Base-by-base conservation (phyloP, 768 basidiomycete genomes). In the Suillus bovinus region DNA sequence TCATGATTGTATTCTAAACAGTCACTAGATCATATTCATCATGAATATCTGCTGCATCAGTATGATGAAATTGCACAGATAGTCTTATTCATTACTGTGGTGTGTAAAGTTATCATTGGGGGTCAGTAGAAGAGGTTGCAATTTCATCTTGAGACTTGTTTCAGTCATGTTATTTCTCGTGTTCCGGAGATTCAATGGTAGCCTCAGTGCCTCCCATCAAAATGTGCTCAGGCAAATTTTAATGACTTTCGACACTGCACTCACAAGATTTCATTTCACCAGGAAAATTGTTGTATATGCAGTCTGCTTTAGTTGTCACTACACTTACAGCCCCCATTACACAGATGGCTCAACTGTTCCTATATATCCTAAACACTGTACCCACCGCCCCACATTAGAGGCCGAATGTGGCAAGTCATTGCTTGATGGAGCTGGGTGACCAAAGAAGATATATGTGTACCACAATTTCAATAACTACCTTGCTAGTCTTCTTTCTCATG, bases 91-190 rank as follows among this genome's bases (percentile, higher is more conserved):
- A 44, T 44, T 11, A 1, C n/a, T 22, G 44, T 44, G 44, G 6
- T 13, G 9, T 44, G 44, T 44, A 44, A 44, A 49, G 22, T 68
- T 13, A 29, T 75, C 16, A 63, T 70, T n/a, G 57, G 64, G 66
- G 4, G 55, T 73, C 20, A 56, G 68, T 9, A 38, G 6, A 1
- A 7, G 7, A 10, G 62, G 46, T 0, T 53, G 61, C 11, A 55
- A 72, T 36, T 71, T 71, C 61, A 61, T 74, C n/a, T 53, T 74
- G 7, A 20, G n/a, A 4, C 44, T 64, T 5, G 42, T 75, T 0
- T 64, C 50, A 13, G n/a, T 67, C 27, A 38, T 54, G 49, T 50
- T 54, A n/a, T 55, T 36, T 34, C 29, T 61, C 7, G 39, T 10
- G 0, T 55, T 61, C 39, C 39, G 46, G 34, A 22, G 33, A 29